Evolutionary conservation across 2,329 filamentous ascomycete species (phyloP).

Genomic region (Cytospora leucostoma): DNA sequence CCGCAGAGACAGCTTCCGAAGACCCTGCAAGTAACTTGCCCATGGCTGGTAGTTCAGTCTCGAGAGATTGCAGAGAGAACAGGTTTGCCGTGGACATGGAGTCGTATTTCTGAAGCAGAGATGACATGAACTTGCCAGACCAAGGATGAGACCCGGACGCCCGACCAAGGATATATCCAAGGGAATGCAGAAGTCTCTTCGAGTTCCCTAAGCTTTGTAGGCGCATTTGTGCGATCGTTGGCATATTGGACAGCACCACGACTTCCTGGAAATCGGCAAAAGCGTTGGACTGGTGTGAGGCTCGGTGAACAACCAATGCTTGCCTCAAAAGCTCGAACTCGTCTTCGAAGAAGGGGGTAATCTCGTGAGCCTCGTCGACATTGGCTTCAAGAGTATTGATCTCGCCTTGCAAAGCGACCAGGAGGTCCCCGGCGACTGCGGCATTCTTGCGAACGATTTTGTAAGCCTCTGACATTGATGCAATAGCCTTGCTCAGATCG

Average conservation of each 20-base stretch:
- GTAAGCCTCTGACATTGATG: conserved; percentile 58
- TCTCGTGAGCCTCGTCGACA: conserved; percentile 43
- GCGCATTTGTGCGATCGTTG: conserved; percentile 47
- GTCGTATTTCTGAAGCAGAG: conserved; percentile 58
- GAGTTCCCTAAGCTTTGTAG: conserved; percentile 41
- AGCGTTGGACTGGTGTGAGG: conserved; percentile 31
- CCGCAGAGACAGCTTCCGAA: conserved; percentile 49
- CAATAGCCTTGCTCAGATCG: conserved; percentile 55
- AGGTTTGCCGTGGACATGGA: conserved; percentile 56
- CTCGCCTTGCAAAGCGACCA: conserved; percentile 52
- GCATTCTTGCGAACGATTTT: conserved; percentile 52
- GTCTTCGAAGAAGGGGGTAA: conserved; percentile 52
- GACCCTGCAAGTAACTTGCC: conserved; percentile 56
- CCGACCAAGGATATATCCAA: conserved; percentile 48
- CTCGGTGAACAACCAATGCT: conserved; percentile 45
- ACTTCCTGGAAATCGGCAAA: conserved; percentile 41
- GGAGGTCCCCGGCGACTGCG: conserved; percentile 47
- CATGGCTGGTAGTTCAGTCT: conserved; percentile 64
- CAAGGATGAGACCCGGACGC: conserved; percentile 45
- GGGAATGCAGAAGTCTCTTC: conserved; percentile 46
- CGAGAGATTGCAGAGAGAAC: conserved; percentile 62
- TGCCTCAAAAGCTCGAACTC: conserved; percentile 62
- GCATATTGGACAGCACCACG: conserved; percentile 50
- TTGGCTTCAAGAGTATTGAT: conserved; percentile 53
- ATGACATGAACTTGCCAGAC: conserved; percentile 49